Percentiles rank a stretch among this genome's conserved stretches.
phyloP scores from a whole-genome alignment of 1,284 basidiomycete genomes.

The Xerocomus nothofagi region DNA sequence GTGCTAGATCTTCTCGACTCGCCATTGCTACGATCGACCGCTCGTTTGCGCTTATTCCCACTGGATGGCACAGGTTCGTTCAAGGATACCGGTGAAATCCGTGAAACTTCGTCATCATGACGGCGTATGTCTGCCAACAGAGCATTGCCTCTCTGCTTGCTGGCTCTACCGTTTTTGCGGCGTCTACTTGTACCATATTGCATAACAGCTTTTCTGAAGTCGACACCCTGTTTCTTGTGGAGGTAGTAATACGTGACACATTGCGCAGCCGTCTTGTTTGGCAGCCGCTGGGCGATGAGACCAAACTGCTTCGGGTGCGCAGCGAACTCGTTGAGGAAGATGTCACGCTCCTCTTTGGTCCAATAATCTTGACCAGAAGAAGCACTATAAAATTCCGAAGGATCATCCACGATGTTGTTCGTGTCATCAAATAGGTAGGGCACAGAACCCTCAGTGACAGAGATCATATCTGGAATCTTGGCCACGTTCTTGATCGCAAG shows the following conservation, averaged over 20 bases:
- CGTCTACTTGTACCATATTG: conserved; percentile 66
- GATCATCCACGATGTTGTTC: conserved; percentile 80
- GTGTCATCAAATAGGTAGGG: conserved; percentile 80
- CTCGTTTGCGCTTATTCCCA: conserved; percentile 35
- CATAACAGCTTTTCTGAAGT: conserved; percentile 77
- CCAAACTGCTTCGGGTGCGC: conserved; percentile 94
- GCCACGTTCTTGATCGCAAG: conserved; percentile 89
- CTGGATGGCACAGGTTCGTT: conserved; percentile 31
- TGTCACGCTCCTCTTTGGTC: conserved; percentile 83
- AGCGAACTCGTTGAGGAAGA: conserved; percentile 82
- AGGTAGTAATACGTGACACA: conserved; percentile 95
- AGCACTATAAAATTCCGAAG: conserved; percentile 75
- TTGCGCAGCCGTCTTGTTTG: conserved; percentile 85
- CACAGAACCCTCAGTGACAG: conserved; percentile 60
- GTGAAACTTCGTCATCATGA: conserved; percentile 68
- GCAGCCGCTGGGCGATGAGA: conserved; percentile 76
- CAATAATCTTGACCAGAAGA: conserved; percentile 75
- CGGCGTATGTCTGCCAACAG: conserved; percentile 75
- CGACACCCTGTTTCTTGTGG: conserved; percentile 86
- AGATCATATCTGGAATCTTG: conserved; percentile 89
- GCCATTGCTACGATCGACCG: conserved; percentile 31
- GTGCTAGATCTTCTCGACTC: conserved; percentile 34
- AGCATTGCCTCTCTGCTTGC: conserved; percentile 76
- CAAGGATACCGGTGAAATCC: conserved; percentile 36
- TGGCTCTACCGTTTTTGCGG: conserved; percentile 55